Evolutionary conservation across 1,284 basidiomycete species (phyloP).

Genomic region (Ceratobasidium sp.): DNA sequence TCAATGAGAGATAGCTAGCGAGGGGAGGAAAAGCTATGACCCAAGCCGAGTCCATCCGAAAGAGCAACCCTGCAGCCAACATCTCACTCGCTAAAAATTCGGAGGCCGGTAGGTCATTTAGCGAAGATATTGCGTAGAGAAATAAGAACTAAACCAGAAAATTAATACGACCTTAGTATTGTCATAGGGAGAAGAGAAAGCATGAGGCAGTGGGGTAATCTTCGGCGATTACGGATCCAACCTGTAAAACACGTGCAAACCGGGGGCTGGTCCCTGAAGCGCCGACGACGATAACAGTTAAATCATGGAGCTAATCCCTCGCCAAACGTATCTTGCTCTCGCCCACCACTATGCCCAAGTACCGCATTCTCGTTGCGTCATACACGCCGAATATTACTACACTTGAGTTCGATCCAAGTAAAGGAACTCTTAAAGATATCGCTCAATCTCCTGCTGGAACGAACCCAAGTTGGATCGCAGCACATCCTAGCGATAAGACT

Average conservation of each 20-base stretch:
- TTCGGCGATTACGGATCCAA: slow-evolving; percentile 23
- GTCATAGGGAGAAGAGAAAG: neutral
- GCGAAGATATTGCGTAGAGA: slow-evolving; percentile 20
- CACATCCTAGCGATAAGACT: slow-evolving; percentile 68
- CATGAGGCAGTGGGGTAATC: neutral
- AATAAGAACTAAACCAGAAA: neutral
- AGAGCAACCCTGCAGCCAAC: neutral
- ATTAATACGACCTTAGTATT: neutral
- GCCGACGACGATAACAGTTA: neutral
- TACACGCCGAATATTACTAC: slow-evolving; percentile 74
- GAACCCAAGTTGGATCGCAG: slow-evolving; percentile 78
- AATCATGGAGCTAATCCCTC: slow-evolving; percentile 6
- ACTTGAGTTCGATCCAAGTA: slow-evolving; percentile 58
- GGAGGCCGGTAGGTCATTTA: neutral
- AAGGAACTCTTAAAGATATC: slow-evolving; percentile 61
- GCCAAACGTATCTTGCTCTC: neutral
- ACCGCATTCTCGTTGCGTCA: slow-evolving; percentile 73
- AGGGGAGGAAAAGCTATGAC: neutral
- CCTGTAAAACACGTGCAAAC: slow-evolving; percentile 9
- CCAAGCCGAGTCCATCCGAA: slow-evolving; percentile 11
- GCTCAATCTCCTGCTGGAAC: slow-evolving; percentile 69
- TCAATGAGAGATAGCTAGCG: neutral
- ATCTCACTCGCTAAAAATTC: slow-evolving; percentile 12
- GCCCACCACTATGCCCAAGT: slow-evolving; percentile 52
- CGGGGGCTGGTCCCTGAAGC: neutral